phyloP scores from a whole-genome alignment of 202 grass and related monocot species.

The Schoenoplectus triqueter region DNA sequence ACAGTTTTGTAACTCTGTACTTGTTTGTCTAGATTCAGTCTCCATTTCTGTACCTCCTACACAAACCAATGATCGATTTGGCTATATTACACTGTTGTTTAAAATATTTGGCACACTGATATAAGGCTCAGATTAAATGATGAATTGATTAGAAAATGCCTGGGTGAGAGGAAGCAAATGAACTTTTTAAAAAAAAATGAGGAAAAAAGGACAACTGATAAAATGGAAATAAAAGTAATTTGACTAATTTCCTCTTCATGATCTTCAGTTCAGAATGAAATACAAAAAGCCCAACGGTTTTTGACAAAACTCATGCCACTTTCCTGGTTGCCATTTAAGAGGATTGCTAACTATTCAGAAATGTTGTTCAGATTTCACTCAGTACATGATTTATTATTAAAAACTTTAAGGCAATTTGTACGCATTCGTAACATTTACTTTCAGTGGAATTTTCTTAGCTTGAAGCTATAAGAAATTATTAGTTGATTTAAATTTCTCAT shows the following conservation, averaged over 20 bases:
- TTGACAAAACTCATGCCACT: too few species aligned
- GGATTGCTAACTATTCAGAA: too few species aligned
- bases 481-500: background rate
- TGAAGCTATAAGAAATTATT: background rate
- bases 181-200: background rate
- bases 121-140: background rate
- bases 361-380: too few species aligned
- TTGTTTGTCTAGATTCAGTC: constrained; percentile 53
- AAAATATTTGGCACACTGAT: background rate
- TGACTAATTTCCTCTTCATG: background rate
- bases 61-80: constrained; percentile 21
- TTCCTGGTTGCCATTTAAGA: too few species aligned
- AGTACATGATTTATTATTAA: background rate
- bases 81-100: background rate
- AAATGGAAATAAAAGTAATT: background rate
- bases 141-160: background rate
- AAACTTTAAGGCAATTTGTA: background rate
- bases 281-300: background rate
- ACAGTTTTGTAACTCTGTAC: constrained; percentile 55
- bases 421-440: background rate
- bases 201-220: background rate
- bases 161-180: background rate
- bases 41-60: constrained; percentile 78
- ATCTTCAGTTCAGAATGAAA: background rate
- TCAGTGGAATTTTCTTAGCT: background rate